phyloP scores from a whole-genome alignment of 2,329 filamentous ascomycete genomes.

The Aspergillus ustus region DNA sequence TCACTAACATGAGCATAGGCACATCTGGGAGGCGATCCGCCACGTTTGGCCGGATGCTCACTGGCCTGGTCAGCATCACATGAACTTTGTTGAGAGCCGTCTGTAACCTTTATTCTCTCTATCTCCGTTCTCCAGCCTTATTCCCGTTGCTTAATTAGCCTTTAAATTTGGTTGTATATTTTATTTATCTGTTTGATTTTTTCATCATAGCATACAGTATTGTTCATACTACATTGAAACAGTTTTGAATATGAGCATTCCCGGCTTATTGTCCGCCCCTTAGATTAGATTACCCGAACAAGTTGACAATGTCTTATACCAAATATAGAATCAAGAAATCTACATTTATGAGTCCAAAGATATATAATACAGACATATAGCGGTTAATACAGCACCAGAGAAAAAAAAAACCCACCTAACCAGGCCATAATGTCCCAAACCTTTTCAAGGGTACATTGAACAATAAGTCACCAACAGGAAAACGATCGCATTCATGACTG shows the following conservation, averaged over 20 bases:
- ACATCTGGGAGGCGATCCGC: conserved; percentile 93
- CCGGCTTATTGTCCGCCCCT: not conserved
- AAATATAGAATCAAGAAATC: not conserved
- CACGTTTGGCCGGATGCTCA: conserved; percentile 88
- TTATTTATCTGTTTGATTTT: not conserved
- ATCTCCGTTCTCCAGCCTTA: not conserved
- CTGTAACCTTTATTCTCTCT: conserved; percentile 56
- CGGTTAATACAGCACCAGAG: conserved; percentile 16
- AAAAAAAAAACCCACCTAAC: not conserved
- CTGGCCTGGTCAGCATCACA: conserved; percentile 76
- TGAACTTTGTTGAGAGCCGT: conserved; percentile 75
- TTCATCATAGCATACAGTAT: not conserved
- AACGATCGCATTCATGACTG: not conserved
- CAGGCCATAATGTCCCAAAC: not conserved
- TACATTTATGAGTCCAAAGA: conserved; percentile 11
- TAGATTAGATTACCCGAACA: not conserved
- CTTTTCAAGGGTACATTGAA: too few species aligned
- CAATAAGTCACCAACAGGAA: not conserved
- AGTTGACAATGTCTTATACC: not conserved
- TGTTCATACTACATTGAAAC: not conserved
- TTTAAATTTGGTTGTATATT: not conserved
- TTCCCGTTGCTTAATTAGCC: not conserved
- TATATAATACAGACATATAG: conserved; percentile 16
- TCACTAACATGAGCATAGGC: conserved; percentile 54
- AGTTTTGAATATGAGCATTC: conserved; percentile 1